Conservation (phyloP, 306 rosid species). For the Sophora flavescens region DNA sequence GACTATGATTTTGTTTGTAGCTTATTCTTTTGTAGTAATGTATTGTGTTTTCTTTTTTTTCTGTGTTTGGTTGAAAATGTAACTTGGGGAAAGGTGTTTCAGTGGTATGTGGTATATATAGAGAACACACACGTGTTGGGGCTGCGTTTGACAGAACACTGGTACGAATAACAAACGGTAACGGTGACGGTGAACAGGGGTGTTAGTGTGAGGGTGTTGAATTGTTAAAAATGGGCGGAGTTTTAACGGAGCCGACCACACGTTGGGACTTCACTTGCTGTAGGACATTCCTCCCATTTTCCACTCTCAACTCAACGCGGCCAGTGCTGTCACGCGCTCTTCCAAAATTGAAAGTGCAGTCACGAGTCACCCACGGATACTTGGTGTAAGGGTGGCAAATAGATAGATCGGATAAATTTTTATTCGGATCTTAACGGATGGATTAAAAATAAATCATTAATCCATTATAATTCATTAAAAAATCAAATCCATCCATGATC, state of each 20-base stretch:
- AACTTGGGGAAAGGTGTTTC: neutral
- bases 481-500: too few relatives aligned
- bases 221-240: too few relatives aligned
- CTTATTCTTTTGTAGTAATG: neutral
- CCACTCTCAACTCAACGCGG: slow-evolving; percentile 36
- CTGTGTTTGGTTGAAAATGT: slow-evolving; percentile 2
- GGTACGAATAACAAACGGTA: neutral
- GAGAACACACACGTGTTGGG: neutral
- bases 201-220: neutral
- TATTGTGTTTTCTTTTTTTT: neutral
- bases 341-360: neutral
- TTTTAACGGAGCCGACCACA: slow-evolving; percentile 58
- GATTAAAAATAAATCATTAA: too few relatives aligned
- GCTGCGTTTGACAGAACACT: neutral
- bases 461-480: too few relatives aligned
- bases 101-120: neutral
- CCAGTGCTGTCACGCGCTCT: neutral
- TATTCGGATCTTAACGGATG: too few relatives aligned
- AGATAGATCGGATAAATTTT: too few relatives aligned
- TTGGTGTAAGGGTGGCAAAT: too few relatives aligned
- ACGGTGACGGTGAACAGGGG: slow-evolving; percentile 29
- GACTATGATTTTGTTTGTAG: neutral
- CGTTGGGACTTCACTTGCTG: neutral
- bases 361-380: too few relatives aligned
- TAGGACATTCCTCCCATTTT: slow-evolving; percentile 48